phyloP scores from a whole-genome alignment of 805 yeast species.

The Kurtzmaniella fragi region DNA sequence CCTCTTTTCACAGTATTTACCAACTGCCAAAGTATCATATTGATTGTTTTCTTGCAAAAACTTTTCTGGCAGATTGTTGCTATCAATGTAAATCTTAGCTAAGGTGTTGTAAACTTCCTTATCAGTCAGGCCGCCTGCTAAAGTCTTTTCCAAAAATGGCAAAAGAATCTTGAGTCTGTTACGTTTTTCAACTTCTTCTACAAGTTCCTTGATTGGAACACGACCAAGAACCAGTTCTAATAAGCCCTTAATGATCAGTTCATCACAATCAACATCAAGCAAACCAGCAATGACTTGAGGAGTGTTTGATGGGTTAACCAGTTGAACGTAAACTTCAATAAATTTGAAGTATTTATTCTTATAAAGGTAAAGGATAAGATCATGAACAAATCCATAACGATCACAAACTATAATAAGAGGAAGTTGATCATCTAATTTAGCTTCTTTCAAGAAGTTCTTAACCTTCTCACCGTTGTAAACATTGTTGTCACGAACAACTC shows the following conservation, averaged over 20 bases:
- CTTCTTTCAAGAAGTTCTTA: constrained; percentile 93
- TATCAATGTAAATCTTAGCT: constrained; percentile 96
- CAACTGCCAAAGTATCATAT: constrained; percentile 92
- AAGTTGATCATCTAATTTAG: constrained; percentile 87
- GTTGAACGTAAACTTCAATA: constrained; percentile 96
- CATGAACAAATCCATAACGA: constrained; percentile 86
- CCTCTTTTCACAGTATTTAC: constrained; percentile 97
- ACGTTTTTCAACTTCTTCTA: constrained; percentile 93
- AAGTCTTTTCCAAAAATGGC: constrained; percentile 88
- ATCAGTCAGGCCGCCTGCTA: constrained; percentile 80
- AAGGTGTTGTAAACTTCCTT: constrained; percentile 90
- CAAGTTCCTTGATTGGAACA: constrained; percentile 86
- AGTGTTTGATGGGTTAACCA: constrained; percentile 92
- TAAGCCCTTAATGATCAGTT: constrained; percentile 72
- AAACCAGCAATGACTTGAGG: constrained; percentile 96
- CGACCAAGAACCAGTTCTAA: constrained; percentile 86
- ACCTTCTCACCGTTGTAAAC: constrained; percentile 97
- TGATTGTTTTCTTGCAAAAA: constrained; percentile 85
- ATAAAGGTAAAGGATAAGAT: constrained; percentile 86
- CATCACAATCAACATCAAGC: constrained; percentile 97
- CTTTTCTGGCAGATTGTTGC: constrained; percentile 96
- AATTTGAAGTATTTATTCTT: constrained; percentile 94
- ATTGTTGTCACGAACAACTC: constrained; percentile 90
- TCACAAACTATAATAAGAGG: constrained; percentile 97
- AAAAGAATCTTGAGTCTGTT: constrained; percentile 85